A percentile compares a stretch with the other conserved stretches of the same genome.
Conservation (phyloP, 768 basidiomycete species). For the Neoboletus magnificus region DNA sequence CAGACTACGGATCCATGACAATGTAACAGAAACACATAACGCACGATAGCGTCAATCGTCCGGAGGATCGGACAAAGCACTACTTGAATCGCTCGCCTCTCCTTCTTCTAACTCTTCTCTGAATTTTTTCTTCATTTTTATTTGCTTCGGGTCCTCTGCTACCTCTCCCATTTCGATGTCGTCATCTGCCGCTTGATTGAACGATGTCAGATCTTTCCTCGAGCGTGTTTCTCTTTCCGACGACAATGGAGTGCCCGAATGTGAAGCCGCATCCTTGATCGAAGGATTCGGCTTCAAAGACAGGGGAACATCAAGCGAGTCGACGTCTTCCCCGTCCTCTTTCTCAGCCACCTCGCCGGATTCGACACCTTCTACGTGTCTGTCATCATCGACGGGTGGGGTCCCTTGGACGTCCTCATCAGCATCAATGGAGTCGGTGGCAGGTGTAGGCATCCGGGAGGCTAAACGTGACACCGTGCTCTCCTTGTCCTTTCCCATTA, state of each 20-base stretch:
- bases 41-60: conserved; percentile 39
- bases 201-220: conserved; percentile 16
- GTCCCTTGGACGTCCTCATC: conserved; percentile 24
- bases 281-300: conserved; percentile 31
- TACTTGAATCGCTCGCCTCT: conserved; percentile 79
- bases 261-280: conserved; percentile 34
- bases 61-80: conserved; percentile 73
- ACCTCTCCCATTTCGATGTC: conserved; percentile 94
- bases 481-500: conserved; percentile 68
- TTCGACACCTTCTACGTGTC: conserved; percentile 37
- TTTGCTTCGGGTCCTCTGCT: conserved; percentile 61
- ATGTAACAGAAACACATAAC: neutral
- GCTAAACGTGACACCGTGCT: conserved; percentile 37
- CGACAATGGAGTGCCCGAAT: conserved; percentile 29
- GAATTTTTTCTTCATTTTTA: conserved; percentile 45
- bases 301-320: conserved; percentile 27
- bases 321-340: conserved; percentile 37
- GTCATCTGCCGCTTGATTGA: conserved; percentile 40
- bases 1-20: conserved; percentile 14
- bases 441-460: conserved; percentile 48
- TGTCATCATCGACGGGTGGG: conserved; percentile 31
- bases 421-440: conserved; percentile 36
- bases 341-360: conserved; percentile 43
- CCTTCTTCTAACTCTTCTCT: conserved; percentile 83
- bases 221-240: conserved; percentile 26